Evolutionary conservation across 78 protist species (phyloP), one percentile per base, ranked within the genome.

Genomic region (Capsaspora owczarzaki): DNA sequence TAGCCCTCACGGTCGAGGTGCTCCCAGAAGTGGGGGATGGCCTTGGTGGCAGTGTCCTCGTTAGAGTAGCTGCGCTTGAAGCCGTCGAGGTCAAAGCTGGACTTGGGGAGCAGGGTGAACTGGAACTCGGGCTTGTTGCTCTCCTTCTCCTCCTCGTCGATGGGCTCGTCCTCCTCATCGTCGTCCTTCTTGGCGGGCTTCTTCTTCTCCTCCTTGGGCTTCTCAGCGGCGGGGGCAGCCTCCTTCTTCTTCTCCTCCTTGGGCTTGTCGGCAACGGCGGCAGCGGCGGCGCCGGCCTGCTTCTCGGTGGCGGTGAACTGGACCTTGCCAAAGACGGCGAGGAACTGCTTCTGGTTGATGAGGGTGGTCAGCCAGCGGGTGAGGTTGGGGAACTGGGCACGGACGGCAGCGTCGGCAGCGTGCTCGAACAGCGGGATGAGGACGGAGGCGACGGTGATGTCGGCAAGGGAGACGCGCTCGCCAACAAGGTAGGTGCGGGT

Each of bases 21-120:
- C 31, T 77, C 60, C 78, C 72, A 85, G 89, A 90, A 88, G 85
- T 81, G 86, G 61, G 91, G 89, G 37, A 91, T 66, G 51, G 91
- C 86, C 43, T 75, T 80, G 0, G 85, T 47, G 68, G 22, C 74
- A 69, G 79, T 75, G 78, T 88, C 91, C 37, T 85, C 77, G 92
- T 91, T 91, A 29, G 90, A 82, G 82, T 91, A 91, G 33, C 70
- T 68, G 46, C 94, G 77, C 86, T 91, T 91, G 86, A 83, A 91
- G 66, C 80, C 87, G n/a, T 91, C 94, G 29, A 91, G 33, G 69
- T 37, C 44, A 72, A 91, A 84, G 23, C 72, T 56, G 31, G 87
- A 68, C 51, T 82, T 61, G 44, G 92, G 84, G 56, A 91, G 87
- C 37, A 44, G 79, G 41, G 70, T 80, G 53, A 86, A n/a, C 71